These are phyloP conservation scores for Didymella keratinophila DNA, from an alignment of 2,329 filamentous ascomycete genomes.

Conservation along the genomic window DNA sequence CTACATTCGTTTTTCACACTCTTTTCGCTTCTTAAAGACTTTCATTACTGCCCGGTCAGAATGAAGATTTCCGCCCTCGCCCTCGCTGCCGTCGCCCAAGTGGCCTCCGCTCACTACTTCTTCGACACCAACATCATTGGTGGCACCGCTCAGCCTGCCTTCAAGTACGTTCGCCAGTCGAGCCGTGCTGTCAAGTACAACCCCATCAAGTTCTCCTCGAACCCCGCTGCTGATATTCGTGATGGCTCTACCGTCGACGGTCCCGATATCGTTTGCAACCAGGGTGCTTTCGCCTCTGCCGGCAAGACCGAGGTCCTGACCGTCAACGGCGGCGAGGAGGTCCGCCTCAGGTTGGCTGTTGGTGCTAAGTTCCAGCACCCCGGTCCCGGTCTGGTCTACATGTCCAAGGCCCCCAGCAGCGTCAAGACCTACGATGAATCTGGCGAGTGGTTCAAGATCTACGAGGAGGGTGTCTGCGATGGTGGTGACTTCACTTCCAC, in stretches of 20 bases:
- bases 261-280: conserved; percentile 40
- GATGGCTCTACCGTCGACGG: conserved; percentile 33
- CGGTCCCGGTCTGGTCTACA: conserved; percentile 37
- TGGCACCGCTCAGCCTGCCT: conserved; percentile 21
- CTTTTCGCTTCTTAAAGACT: conserved; percentile 16
- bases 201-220: conserved; percentile 35
- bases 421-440: conserved; percentile 32
- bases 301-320: conserved; percentile 18
- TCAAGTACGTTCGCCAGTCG: conserved; percentile 34
- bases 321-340: conserved; percentile 33
- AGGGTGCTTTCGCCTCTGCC: conserved; percentile 29
- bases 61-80: conserved; percentile 18
- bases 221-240: conserved; percentile 26
- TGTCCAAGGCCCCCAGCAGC: conserved; percentile 38
- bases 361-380: conserved; percentile 36
- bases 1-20: conserved; percentile 12
- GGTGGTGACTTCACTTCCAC: conserved; percentile 27
- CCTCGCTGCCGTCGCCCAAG: conserved; percentile 19
- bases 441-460: conserved; percentile 46
- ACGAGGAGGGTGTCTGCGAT: conserved; percentile 32
- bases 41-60: conserved; percentile 20
- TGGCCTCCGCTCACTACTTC: conserved; percentile 38
- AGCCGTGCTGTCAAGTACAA: conserved; percentile 33
- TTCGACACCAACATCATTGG: conserved; percentile 32
- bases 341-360: conserved; percentile 32